Evolutionary conservation across 495 filamentous ascomycete genomes (phyloP).

Genomic region (Penicillium longicatenatum): DNA sequence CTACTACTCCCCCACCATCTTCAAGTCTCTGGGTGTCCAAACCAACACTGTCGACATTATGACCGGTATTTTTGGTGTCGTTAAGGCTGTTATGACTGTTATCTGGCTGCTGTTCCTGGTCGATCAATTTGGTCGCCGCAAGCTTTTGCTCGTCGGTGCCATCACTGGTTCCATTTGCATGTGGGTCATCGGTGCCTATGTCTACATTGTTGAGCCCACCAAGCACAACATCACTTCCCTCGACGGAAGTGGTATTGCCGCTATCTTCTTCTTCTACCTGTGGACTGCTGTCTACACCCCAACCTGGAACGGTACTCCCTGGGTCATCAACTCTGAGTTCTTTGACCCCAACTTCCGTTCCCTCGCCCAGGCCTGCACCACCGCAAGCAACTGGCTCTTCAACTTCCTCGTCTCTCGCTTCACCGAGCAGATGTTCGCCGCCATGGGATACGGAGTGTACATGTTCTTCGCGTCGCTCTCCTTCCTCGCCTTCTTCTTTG

Average conservation of each 20-base stretch:
- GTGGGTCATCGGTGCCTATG: slow-evolving; percentile 69
- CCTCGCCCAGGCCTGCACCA: slow-evolving; percentile 67
- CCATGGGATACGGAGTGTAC: slow-evolving; percentile 72
- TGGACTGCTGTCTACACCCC: slow-evolving; percentile 76
- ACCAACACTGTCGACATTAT: slow-evolving; percentile 40
- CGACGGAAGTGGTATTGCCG: slow-evolving; percentile 60
- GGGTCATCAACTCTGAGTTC: slow-evolving; percentile 66
- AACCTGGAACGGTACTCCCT: slow-evolving; percentile 71
- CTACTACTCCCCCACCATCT: slow-evolving; percentile 64
- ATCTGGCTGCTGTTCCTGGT: slow-evolving; percentile 69
- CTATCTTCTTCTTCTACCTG: slow-evolving; percentile 77
- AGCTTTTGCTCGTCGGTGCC: slow-evolving; percentile 69
- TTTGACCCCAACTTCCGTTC: slow-evolving; percentile 64
- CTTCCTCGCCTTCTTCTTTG: slow-evolving; percentile 65
- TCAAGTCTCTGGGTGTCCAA: slow-evolving; percentile 55
- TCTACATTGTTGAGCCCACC: slow-evolving; percentile 62
- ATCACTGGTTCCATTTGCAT: slow-evolving; percentile 69
- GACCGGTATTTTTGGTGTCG: slow-evolving; percentile 53
- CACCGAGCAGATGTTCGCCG: slow-evolving; percentile 74
- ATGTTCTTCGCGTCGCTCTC: slow-evolving; percentile 78
- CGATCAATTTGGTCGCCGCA: slow-evolving; percentile 68
- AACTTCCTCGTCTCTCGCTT: slow-evolving; percentile 75
- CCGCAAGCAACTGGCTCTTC: slow-evolving; percentile 74
- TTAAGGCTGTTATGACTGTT: slow-evolving; percentile 58
- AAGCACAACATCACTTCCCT: slow-evolving; percentile 42